Percentiles rank a stretch among this genome's conserved stretches.
These are phyloP conservation scores for Candolleomyces eurysporus DNA, from an alignment of 768 basidiomycete genomes.

Conservation along the genomic window DNA sequence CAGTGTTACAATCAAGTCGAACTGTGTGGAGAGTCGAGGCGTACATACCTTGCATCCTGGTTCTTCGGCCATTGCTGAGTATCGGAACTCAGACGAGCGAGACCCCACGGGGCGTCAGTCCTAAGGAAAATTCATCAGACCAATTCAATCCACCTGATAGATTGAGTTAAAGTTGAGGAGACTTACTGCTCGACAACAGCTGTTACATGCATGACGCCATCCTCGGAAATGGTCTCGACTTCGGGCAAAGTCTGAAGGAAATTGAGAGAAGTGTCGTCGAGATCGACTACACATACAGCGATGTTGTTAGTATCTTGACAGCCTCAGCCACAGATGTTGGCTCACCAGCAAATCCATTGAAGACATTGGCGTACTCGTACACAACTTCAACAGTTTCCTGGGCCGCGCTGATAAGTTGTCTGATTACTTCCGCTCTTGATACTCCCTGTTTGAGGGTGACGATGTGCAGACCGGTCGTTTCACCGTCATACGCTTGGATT, in stretches of 20 bases:
- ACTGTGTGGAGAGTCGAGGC: background rate
- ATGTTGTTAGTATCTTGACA: background rate
- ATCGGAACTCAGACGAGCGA: slow-evolving; percentile 23
- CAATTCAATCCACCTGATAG: background rate
- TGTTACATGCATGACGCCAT: slow-evolving; percentile 25
- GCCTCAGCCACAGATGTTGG: background rate
- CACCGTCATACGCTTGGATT: too few species aligned
- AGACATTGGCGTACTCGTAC: slow-evolving; percentile 11
- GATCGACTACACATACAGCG: slow-evolving; percentile 8
- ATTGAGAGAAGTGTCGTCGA: slow-evolving; percentile 21
- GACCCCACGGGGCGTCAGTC: slow-evolving; percentile 32
- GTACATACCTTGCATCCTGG: slow-evolving; percentile 8
- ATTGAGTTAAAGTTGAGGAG: background rate
- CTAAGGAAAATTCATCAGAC: slow-evolving; percentile 5
- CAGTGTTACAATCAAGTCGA: background rate
- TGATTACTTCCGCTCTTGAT: too few species aligned
- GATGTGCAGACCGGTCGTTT: too few species aligned
- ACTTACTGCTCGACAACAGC: slow-evolving; percentile 17
- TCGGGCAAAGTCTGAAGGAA: slow-evolving; percentile 21
- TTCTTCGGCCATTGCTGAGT: slow-evolving; percentile 9
- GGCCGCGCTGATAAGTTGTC: too few species aligned
- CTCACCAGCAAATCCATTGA: slow-evolving; percentile 32
- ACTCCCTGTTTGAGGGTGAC: too few species aligned
- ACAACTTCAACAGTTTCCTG: too few species aligned
- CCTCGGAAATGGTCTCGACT: slow-evolving; percentile 28